Percentiles rank a stretch among this genome's conserved stretches.
These are phyloP conservation scores for Citrullus colocynthis DNA, from an alignment of 306 rosid species.

Conservation along the genomic window DNA sequence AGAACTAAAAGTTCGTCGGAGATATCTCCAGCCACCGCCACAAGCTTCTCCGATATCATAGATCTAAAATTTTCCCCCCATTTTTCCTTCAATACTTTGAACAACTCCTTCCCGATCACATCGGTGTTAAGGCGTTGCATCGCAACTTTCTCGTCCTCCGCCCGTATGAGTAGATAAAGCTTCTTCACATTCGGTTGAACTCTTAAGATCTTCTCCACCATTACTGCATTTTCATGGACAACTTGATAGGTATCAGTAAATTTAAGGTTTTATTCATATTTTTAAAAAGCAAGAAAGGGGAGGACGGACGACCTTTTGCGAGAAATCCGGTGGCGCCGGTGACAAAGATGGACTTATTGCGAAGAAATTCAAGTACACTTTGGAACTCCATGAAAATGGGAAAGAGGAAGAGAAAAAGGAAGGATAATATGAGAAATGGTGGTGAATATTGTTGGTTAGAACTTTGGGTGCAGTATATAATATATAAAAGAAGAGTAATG, in stretches of 20 bases:
- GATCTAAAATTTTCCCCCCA: constrained; percentile 34
- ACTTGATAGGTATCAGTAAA: not conserved
- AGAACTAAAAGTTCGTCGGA: constrained; percentile 33
- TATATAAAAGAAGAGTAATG: too few species aligned
- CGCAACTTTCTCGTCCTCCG: constrained; percentile 44
- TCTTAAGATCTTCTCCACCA: constrained; percentile 69
- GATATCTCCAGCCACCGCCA: constrained; percentile 58
- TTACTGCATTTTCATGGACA: constrained; percentile 22
- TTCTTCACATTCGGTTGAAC: constrained; percentile 80
- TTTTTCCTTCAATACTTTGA: constrained; percentile 42
- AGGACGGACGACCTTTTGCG: not conserved
- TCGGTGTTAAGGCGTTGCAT: constrained; percentile 42
- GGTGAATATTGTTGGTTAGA: not conserved
- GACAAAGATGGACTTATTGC: constrained; percentile 3
- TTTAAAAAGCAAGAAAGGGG: not conserved
- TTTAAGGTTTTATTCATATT: not conserved
- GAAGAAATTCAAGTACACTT: not conserved
- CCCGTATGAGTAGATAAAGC: constrained; percentile 66
- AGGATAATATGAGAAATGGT: not conserved
- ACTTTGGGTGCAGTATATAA: too few species aligned
- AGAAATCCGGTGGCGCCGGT: constrained; percentile 12
- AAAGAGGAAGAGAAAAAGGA: not conserved
- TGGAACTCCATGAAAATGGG: constrained; percentile 1
- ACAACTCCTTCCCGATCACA: constrained; percentile 58
- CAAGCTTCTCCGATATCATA: constrained; percentile 38